Conservation (phyloP, 1,284 basidiomycete species). For the Blastosporella zonata region DNA sequence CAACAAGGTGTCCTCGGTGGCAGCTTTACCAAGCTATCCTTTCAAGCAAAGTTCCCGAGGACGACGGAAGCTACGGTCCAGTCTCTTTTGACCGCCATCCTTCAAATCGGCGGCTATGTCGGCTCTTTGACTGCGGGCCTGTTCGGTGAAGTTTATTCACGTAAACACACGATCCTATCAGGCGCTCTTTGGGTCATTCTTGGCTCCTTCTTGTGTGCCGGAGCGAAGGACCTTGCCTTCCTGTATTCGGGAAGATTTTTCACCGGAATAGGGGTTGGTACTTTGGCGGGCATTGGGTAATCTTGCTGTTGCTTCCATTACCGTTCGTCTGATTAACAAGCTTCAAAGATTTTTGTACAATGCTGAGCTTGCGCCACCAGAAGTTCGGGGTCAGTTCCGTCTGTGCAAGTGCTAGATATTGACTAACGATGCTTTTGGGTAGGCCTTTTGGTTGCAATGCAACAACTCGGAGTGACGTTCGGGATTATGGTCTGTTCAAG, state of each 20-base stretch:
- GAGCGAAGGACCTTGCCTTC: conserved; percentile 15
- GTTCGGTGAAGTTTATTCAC: conserved; percentile 18
- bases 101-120: conserved; percentile 19
- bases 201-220: conserved; percentile 17
- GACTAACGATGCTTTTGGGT: not conserved
- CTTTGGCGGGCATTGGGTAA: conserved; percentile 17
- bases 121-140: conserved; percentile 18
- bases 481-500: conserved; percentile 17
- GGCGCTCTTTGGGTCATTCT: conserved; percentile 18
- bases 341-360: conserved; percentile 15
- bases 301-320: not conserved
- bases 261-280: conserved; percentile 17
- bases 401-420: not conserved
- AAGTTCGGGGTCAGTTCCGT: conserved; percentile 12
- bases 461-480: conserved; percentile 18
- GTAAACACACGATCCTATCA: conserved; percentile 18
- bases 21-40: conserved; percentile 16
- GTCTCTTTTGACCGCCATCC: conserved; percentile 18
- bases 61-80: conserved; percentile 15
- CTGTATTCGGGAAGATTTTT: conserved; percentile 19
- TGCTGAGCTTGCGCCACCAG: conserved; percentile 18
- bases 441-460: conserved; percentile 19
- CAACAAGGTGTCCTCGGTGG: conserved; percentile 18
- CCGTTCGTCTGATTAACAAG: not conserved
- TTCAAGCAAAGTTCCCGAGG: conserved; percentile 13